Percentiles rank a stretch among this genome's conserved stretches.
Conservation (phyloP, 73 alveolate species). For the Paraurostyla sp. region DNA sequence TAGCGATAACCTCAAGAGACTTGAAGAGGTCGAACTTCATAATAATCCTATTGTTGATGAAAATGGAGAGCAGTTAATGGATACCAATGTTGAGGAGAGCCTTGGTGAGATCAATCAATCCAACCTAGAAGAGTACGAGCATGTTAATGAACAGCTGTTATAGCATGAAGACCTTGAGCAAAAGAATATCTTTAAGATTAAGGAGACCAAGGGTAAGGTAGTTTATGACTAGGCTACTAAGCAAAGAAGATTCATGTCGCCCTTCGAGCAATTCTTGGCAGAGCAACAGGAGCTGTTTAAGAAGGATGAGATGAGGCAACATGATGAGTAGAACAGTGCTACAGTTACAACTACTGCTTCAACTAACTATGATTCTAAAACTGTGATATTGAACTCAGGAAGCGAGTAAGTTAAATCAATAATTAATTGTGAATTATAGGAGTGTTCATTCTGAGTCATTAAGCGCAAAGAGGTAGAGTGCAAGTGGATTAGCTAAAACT, state of each 20-base stretch:
- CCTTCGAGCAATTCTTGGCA: conserved; percentile 34
- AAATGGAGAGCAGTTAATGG: neutral
- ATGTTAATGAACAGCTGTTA: neutral
- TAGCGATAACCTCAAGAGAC: conserved; percentile 59
- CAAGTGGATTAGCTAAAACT: neutral
- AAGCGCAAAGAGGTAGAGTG: neutral
- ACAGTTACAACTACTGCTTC: conserved; percentile 30
- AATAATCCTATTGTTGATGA: neutral
- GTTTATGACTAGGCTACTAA: neutral
- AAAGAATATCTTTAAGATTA: neutral
- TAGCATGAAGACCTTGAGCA: too few relatives aligned
- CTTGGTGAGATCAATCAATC: neutral
- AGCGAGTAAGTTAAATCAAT: neutral
- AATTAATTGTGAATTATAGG: neutral
- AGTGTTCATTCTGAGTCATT: neutral
- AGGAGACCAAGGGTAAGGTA: conserved; percentile 46
- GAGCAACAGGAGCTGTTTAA: conserved; percentile 23
- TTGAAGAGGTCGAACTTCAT: conserved; percentile 45
- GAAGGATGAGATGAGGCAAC: neutral
- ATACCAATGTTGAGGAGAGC: too few relatives aligned
- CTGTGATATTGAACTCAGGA: conserved; percentile 1
- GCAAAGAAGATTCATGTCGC: conserved; percentile 32
- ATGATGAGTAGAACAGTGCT: conserved; percentile 39
- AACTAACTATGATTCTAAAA: neutral
- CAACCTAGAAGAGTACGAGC: neutral